Evolutionary conservation across 257 asterid species (phyloP), one percentile per base, ranked within the genome.

Genomic region (Coffea canephora): DNA sequence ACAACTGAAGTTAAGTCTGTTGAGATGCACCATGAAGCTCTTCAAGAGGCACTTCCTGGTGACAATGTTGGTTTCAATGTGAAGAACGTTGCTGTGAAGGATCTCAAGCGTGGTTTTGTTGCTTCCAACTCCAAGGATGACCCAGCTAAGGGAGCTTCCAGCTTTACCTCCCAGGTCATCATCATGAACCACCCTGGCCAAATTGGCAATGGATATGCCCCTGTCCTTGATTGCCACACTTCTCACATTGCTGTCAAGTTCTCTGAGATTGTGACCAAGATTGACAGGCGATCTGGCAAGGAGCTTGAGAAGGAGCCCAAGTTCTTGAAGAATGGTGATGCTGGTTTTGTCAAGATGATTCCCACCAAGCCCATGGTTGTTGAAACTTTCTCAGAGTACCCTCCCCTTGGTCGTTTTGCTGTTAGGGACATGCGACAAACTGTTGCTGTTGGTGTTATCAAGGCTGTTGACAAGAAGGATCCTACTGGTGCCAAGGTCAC

Each of bases 281-380:
- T 91, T 12, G 97, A 92, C 85, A 86, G 97, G 71, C 89, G 97
- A 25, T 90, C 97, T 49, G 95, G 97, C 49, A 92, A 91, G 88
- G 96, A 91, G 79, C 80, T 89, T 0, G 96, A 91, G 94, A 90
- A 87, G 86, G 95, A 90, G 82, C 95, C 93, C 61, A 89, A 91
- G 86, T 91, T 91, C 88, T 80, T 91, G 87, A 92, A 91, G 87
- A 91, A 91, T 1, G 96, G 96, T 79, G 97, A 89, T 82, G 90
- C 94, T 15, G 97, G 94, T 46, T 62, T 90, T 15, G 89, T 91
- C n/a, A 91, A 91, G 92, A 91, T 91, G 97, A 39, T 91, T 82
- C 96, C 96, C 14, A 90, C 96, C 85, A 91, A 91, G 85, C 94
- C 94, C 50, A 91, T 90, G 96, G 96, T 91, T 16, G 97, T 91